Evolutionary conservation across 177 flowering plant genomes (phyloP).

Genomic region (Vitis hybrid): DNA sequence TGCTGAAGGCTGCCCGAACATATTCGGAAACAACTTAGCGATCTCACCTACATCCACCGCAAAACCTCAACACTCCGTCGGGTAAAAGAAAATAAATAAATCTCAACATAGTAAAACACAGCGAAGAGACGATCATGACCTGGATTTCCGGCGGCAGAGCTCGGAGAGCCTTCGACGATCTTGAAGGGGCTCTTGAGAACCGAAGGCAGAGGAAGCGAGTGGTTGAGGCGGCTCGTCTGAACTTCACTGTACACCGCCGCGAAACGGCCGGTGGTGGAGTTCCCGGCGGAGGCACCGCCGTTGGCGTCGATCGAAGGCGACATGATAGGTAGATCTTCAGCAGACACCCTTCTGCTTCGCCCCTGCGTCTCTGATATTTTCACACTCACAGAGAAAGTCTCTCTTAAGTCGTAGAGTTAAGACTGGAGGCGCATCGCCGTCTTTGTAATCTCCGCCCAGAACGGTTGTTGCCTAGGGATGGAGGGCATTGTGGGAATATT

Average conservation of each 20-base stretch:
- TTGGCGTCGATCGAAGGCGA: constrained; percentile 23
- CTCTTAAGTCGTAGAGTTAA: no score
- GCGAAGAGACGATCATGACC: constrained; percentile 30
- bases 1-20: constrained; percentile 88
- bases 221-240: constrained; percentile 73
- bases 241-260: constrained; percentile 79
- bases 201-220: constrained; percentile 80
- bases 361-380: no score
- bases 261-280: constrained; percentile 43
- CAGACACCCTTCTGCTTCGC: not conserved
- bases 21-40: constrained; percentile 76
- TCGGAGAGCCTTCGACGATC: constrained; percentile 73
- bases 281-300: constrained; percentile 32
- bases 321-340: constrained; percentile 5
- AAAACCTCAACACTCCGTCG: constrained; percentile 5
- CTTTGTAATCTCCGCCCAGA: constrained; percentile 13
- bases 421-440: constrained; percentile 8
- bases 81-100: not conserved
- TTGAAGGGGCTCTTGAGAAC: constrained; percentile 62
- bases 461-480: not conserved
- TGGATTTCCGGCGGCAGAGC: constrained; percentile 96
- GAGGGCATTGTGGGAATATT: constrained; percentile 5
- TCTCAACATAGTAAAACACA: not conserved
- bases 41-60: constrained; percentile 62
- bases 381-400: no score